Evolutionary conservation across 257 asterid genomes (phyloP).

Genomic region (Petrea volubilis): DNA sequence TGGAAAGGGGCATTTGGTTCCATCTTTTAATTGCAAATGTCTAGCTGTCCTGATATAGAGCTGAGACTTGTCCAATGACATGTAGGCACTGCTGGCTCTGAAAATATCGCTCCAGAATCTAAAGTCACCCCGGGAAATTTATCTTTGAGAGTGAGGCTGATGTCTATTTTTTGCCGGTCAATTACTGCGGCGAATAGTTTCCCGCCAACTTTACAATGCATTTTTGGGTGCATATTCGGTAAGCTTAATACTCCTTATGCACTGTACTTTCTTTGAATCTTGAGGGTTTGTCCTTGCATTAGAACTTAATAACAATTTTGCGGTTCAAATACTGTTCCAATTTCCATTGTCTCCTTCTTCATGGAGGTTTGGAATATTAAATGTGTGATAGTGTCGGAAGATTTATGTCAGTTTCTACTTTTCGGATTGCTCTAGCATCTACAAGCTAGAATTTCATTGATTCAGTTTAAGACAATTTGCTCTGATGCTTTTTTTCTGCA

Average conservation of each 20-base stretch:
- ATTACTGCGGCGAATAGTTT: constrained; percentile 88
- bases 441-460: neutral
- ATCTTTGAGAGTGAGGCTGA: constrained; percentile 69
- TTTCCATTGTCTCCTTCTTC: constrained; percentile 4
- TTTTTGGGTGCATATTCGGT: constrained; percentile 93
- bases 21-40: constrained; percentile 18
- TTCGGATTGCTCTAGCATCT: neutral
- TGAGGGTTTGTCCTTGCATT: neutral
- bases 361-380: constrained; percentile 22
- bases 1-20: constrained; percentile 10
- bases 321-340: constrained; percentile 9
- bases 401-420: neutral
- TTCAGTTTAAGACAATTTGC: neutral
- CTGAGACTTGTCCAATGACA: constrained; percentile 27
- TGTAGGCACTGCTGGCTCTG: constrained; percentile 70
- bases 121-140: constrained; percentile 66
- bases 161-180: constrained; percentile 92
- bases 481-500: neutral
- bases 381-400: neutral
- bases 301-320: constrained; percentile 1
- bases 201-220: constrained; percentile 94
- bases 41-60: constrained; percentile 9
- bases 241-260: constrained; percentile 33
- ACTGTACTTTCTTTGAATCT: constrained; percentile 1
- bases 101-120: constrained; percentile 63